Evolutionary conservation across 2,329 filamentous ascomycete genomes (phyloP), one percentile per base, ranked within the genome.

Genomic region (Helotiales sp.): DNA sequence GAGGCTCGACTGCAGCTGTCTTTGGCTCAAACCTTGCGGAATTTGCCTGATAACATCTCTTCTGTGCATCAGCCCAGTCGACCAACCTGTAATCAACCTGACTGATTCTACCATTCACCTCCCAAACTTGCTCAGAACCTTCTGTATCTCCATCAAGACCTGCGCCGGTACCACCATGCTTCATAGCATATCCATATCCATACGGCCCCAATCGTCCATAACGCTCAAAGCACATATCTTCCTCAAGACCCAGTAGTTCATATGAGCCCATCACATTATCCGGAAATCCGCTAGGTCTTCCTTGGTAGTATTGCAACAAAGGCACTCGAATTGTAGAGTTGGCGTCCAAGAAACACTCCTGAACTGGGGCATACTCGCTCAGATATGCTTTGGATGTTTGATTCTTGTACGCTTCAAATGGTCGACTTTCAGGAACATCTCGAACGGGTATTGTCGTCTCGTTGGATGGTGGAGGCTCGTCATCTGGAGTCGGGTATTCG

Each of bases 171-270:
- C 93, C 93, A 12, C 93, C 93, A 63, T 82, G 85, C 57, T 86
- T 85, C 31, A 82, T 78, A 30, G 89, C 90, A 72, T 98, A 98
- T 8, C 93, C 93, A 60, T 91, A 84, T 0, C 93, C 93, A 66
- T 99, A 99, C 0, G 93, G 90, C 0, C 91, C 93, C 29, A 95
- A 84, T 62, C 92, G 84, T 2, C 93, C 93, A 70, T 90, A 96
- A 1, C 95, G 83, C 66, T 99, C 95, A 70, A 96, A 97, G 75
- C 95, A 99, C 47, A 97, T 84, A 67, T 96, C 88, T 64, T 96
- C 85, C 17, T 89, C 84, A 33, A 98, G 77, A 0, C 86, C 88
- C 12, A 98, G 75, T 38, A 93, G 73, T 9, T 92, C 85, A 67
- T 96, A 93, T 0, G 91, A 96, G n/a, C 95, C 95, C 69, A 93